phyloP scores from a whole-genome alignment of 31 red algal genomes.

The Pterothamnion heteromorphum region DNA sequence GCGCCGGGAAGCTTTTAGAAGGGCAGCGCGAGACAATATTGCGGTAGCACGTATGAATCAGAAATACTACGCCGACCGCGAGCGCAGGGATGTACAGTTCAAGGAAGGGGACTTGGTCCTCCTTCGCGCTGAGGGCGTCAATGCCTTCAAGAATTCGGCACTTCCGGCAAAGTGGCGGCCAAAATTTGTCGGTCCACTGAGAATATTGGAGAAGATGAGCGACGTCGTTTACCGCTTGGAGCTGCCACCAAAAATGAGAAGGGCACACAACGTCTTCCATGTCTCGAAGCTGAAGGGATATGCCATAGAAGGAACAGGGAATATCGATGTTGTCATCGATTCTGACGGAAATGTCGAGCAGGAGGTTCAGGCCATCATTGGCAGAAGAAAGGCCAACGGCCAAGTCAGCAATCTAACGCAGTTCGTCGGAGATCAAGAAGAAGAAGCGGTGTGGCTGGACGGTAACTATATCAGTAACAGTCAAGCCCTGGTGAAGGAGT shows the following conservation, averaged over 20 bases:
- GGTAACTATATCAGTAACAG: constrained; percentile 22
- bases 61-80: background rate
- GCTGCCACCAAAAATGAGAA: constrained; percentile 9
- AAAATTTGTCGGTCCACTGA: constrained; percentile 27
- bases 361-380: constrained; percentile 16
- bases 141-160: background rate
- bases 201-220: constrained; percentile 21
- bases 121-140: background rate
- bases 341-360: constrained; percentile 41
- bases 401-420: constrained; percentile 28
- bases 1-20: background rate
- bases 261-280: constrained; percentile 47
- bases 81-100: background rate
- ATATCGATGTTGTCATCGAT: constrained; percentile 36
- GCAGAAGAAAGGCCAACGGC: background rate
- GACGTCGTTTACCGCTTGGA: constrained; percentile 42
- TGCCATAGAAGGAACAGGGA: background rate
- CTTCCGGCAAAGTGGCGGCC: constrained; percentile 45
- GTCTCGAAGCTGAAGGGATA: constrained; percentile 9
- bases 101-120: background rate
- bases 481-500: constrained; percentile 35
- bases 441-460: constrained; percentile 48
- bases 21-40: background rate
- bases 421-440: constrained; percentile 30
- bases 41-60: background rate